Evolutionary conservation across 2,329 filamentous ascomycete species (phyloP).

Genomic region (Pseudopyricularia cyperi): DNA sequence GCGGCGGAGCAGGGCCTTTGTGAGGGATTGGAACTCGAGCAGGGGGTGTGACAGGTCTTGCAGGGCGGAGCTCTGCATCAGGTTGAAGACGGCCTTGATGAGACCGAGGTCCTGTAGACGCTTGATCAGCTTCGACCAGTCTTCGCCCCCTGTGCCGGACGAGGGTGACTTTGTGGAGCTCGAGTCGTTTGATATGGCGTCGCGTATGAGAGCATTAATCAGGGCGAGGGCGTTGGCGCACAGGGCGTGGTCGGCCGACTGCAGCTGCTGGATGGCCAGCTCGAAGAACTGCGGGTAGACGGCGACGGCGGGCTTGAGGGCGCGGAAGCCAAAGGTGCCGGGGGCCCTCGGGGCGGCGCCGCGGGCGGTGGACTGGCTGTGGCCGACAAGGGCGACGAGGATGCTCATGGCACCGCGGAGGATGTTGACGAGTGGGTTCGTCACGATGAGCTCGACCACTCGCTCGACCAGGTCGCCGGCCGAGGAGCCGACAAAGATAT

Average conservation of each 20-base stretch:
- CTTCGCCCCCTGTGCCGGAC: conserved; percentile 35
- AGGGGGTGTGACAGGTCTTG: conserved; percentile 84
- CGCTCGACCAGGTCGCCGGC: conserved; percentile 56
- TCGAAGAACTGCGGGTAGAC: conserved; percentile 90
- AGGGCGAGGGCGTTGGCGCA: conserved; percentile 93
- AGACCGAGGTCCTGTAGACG: conserved; percentile 82
- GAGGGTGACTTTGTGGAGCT: conserved; percentile 22
- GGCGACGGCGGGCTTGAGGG: conserved; percentile 81
- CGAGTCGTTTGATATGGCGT: conserved; percentile 67
- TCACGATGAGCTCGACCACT: conserved; percentile 87
- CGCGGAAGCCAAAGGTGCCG: conserved; percentile 72
- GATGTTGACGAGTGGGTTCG: conserved; percentile 92
- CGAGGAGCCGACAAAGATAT: conserved; percentile 55
- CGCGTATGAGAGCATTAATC: conserved; percentile 88
- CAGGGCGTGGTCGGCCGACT: conserved; percentile 86
- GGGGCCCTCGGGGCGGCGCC: conserved; percentile 24
- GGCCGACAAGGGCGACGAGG: conserved; percentile 80
- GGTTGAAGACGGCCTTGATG: conserved; percentile 77
- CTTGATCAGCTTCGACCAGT: conserved; percentile 96
- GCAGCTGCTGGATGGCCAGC: conserved; percentile 80
- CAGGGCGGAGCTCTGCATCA: conserved; percentile 89
- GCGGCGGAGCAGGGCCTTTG: conserved; percentile 73
- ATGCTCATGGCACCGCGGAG: conserved; percentile 94
- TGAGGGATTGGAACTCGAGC: conserved; percentile 84
- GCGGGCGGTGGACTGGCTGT: conserved; percentile 50